Conservation (phyloP, 78 protist genomes). For the Dictyostelium firmibasis region DNA sequence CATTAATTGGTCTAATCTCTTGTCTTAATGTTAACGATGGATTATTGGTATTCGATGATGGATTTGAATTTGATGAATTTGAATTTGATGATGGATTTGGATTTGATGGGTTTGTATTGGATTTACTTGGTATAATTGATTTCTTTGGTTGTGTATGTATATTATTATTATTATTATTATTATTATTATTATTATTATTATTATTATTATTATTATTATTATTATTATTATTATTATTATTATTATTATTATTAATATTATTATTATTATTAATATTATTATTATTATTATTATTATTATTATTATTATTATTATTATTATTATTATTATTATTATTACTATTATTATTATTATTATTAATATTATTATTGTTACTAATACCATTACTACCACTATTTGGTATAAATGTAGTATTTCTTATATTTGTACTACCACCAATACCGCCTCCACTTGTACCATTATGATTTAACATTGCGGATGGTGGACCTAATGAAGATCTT, state of each 20-base stretch:
- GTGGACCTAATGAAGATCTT: background rate
- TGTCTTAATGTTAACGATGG: background rate
- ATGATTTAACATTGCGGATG: background rate
- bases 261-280: too few species aligned
- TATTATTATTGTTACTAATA: background rate
- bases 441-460: too few species aligned
- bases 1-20: conserved; percentile 31
- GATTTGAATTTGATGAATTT: background rate
- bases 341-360: background rate
- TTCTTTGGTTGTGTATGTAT: background rate
- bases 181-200: too few species aligned
- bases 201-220: too few species aligned
- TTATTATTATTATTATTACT: background rate
- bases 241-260: too few species aligned
- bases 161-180: too few species aligned
- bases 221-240: too few species aligned
- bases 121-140: background rate
- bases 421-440: background rate
- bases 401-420: background rate
- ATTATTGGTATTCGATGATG: too few species aligned
- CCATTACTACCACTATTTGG: background rate
- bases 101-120: background rate
- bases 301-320: background rate
- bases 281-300: too few species aligned
- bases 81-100: background rate